These are phyloP conservation scores for Mucor lusitanicus DNA, from an alignment of 371 early-diverging fungal genomes.

Conservation along the genomic window DNA sequence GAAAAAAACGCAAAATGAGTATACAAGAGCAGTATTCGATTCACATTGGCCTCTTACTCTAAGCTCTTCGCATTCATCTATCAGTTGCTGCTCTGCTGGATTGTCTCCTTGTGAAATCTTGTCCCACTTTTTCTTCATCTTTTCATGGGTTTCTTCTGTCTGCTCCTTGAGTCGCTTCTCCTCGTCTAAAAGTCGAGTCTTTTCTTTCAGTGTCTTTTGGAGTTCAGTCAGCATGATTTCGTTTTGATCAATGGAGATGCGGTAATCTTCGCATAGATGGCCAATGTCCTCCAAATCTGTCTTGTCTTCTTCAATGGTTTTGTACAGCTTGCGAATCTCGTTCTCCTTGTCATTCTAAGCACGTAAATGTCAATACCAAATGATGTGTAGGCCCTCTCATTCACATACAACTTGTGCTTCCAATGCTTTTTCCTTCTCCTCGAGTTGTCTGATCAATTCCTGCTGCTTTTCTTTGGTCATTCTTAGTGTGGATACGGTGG, in stretches of 20 bases:
- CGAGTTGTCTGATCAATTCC: constrained; percentile 68
- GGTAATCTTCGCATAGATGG: constrained; percentile 25
- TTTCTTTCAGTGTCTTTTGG: constrained; percentile 56
- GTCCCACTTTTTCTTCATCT: constrained; percentile 60
- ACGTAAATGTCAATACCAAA: background rate
- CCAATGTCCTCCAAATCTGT: constrained; percentile 25
- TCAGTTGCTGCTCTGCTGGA: constrained; percentile 54
- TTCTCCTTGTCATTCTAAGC: constrained; percentile 22
- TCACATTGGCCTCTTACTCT: constrained; percentile 24
- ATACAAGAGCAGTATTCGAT: constrained; percentile 2
- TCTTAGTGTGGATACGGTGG: constrained; percentile 68
- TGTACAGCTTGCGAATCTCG: constrained; percentile 15
- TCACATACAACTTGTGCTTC: constrained; percentile 59
- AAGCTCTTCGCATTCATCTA: constrained; percentile 48
- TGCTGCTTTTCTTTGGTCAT: constrained; percentile 72
- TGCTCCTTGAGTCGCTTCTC: constrained; percentile 56
- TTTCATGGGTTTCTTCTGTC: constrained; percentile 56
- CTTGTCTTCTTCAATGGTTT: constrained; percentile 22
- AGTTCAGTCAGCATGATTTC: constrained; percentile 13
- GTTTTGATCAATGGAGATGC: constrained; percentile 21
- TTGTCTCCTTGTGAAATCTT: constrained; percentile 50
- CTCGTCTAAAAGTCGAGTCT: constrained; percentile 56
- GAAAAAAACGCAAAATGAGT: constrained; percentile 12
- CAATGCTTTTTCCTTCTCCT: constrained; percentile 74
- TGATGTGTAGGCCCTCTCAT: background rate